These are phyloP conservation scores for Erythrophleum ivorense DNA, from an alignment of 331 rosid genomes.

Conservation along the genomic window DNA sequence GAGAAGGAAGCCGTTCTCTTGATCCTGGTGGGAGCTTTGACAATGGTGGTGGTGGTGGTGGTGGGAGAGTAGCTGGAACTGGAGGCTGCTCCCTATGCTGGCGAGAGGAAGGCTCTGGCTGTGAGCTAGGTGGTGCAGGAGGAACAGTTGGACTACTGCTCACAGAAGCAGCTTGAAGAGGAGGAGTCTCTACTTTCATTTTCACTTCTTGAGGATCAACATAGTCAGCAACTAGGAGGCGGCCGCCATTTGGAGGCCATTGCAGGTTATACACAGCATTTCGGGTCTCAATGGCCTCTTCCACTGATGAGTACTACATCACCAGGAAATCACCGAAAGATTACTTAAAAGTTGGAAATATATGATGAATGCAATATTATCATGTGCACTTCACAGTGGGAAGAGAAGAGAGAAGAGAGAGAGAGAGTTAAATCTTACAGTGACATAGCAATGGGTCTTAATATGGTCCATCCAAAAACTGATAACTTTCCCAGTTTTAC, in stretches of 20 bases:
- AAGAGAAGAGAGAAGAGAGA: not conserved
- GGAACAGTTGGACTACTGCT: conserved; percentile 51
- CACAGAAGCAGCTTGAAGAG: conserved; percentile 60
- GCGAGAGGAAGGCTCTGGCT: conserved; percentile 27
- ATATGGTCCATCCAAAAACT: conserved; percentile 86
- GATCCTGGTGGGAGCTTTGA: conserved; percentile 59
- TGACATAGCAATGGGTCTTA: conserved; percentile 94
- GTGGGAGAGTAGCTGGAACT: conserved; percentile 36
- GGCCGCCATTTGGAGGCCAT: conserved; percentile 98
- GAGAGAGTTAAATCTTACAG: conserved; percentile 60
- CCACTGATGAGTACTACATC: conserved; percentile 63
- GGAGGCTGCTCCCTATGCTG: conserved; percentile 18
- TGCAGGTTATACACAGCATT: conserved; percentile 83
- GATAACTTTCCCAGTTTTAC: conserved; percentile 61
- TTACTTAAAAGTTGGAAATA: not conserved
- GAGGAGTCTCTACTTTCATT: conserved; percentile 66
- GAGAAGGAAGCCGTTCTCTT: conserved; percentile 84
- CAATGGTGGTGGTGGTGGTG: conserved; percentile 73
- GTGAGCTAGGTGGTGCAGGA: conserved; percentile 50
- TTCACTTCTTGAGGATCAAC: conserved; percentile 93
- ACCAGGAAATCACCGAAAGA: not conserved
- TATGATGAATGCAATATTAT: conserved; percentile 18
- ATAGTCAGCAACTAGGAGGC: conserved; percentile 80
- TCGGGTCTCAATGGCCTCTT: conserved; percentile 72
- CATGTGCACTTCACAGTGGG: not conserved